Percentiles rank a stretch among this genome's conserved stretches.
These are phyloP conservation scores for Wickerhamiella slavikovae DNA, from an alignment of 805 yeast species.

Conservation along the genomic window DNA sequence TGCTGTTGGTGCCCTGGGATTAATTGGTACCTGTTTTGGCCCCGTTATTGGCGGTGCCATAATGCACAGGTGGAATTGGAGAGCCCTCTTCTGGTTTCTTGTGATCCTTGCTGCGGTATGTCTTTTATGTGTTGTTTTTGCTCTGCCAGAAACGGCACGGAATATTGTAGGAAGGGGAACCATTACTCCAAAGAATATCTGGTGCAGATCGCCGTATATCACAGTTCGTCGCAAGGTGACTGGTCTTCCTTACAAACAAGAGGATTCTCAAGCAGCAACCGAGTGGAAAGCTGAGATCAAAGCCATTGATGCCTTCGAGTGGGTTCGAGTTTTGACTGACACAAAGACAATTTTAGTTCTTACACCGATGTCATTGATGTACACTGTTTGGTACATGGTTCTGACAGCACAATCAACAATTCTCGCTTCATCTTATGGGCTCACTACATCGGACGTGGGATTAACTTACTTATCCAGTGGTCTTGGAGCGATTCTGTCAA, in stretches of 20 bases:
- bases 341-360: conserved; percentile 28
- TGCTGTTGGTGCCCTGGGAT: conserved; percentile 38
- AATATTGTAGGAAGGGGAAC: conserved; percentile 59
- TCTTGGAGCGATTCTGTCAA: conserved; percentile 38
- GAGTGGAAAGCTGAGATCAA: conserved; percentile 10
- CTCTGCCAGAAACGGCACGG: conserved; percentile 64
- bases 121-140: conserved; percentile 16
- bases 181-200: conserved; percentile 19
- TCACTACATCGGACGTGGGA: conserved; percentile 39
- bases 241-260: conserved; percentile 11
- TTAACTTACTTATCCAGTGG: conserved; percentile 64
- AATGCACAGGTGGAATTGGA: conserved; percentile 37
- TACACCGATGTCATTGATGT: conserved; percentile 39
- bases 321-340: conserved; percentile 25
- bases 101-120: conserved; percentile 38
- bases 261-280: conserved; percentile 7
- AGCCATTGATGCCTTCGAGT: conserved; percentile 8
- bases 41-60: conserved; percentile 41
- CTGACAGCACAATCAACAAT: conserved; percentile 44
- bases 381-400: conserved; percentile 48
- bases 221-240: conserved; percentile 5
- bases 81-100: conserved; percentile 44
- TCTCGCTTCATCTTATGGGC: conserved; percentile 29
- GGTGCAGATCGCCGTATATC: conserved; percentile 13
- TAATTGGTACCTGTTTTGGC: conserved; percentile 60